Evolutionary conservation across 768 basidiomycete species (phyloP).

Genomic region (Clitopilus passeckerianus): DNA sequence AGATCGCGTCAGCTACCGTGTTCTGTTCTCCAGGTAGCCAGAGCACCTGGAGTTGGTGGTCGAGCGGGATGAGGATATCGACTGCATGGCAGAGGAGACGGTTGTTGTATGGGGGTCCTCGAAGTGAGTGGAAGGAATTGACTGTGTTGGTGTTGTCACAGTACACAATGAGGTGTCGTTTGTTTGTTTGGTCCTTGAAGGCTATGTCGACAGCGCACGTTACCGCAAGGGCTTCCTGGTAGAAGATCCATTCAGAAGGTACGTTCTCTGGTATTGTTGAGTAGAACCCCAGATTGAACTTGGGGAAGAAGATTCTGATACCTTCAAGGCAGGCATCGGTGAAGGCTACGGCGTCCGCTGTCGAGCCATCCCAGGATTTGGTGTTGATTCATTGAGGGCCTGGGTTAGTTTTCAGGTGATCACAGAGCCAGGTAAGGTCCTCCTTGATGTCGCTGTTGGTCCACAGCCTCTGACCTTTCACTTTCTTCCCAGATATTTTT

Average conservation of each 20-base stretch:
- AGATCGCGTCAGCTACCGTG: slow-evolving; percentile 15
- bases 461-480: slow-evolving; percentile 9
- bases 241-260: slow-evolving; percentile 19
- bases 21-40: slow-evolving; percentile 9
- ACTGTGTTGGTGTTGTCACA: slow-evolving; percentile 15
- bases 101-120: slow-evolving; percentile 14
- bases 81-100: slow-evolving; percentile 14
- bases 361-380: slow-evolving; percentile 2
- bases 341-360: slow-evolving; percentile 11
- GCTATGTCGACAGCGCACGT: slow-evolving; percentile 11
- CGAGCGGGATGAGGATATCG: slow-evolving; percentile 8
- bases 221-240: slow-evolving; percentile 19
- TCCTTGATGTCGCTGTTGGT: slow-evolving; percentile 19
- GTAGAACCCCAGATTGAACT: slow-evolving; percentile 6
- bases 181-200: background rate
- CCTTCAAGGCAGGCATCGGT: slow-evolving; percentile 16
- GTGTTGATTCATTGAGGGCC: slow-evolving; percentile 16
- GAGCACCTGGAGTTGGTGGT: slow-evolving; percentile 11
- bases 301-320: slow-evolving; percentile 16
- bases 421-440: slow-evolving; percentile 27
- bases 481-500: slow-evolving; percentile 23
- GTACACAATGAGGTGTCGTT: slow-evolving; percentile 7
- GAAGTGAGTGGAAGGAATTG: slow-evolving; percentile 13
- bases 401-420: slow-evolving; percentile 11
- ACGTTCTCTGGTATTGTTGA: background rate